Evolutionary conservation across 192 early-diverging fungal species (phyloP).

Genomic region (Coemansia erecta): DNA sequence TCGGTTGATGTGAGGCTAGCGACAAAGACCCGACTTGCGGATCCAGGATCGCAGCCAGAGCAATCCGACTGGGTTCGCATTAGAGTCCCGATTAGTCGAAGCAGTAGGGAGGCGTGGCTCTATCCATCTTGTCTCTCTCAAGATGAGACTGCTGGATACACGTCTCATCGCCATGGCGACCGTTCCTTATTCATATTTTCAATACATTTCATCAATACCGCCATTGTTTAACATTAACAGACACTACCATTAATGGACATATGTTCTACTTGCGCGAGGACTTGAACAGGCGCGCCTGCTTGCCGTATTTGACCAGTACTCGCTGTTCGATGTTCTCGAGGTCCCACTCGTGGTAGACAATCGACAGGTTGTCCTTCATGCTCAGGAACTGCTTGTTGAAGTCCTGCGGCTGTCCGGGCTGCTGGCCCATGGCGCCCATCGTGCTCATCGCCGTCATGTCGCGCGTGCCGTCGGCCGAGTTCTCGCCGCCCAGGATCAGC

Average conservation of each 20-base stretch:
- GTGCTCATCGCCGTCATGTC: constrained; percentile 92
- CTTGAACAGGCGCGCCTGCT: constrained; percentile 43
- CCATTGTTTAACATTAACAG: no score
- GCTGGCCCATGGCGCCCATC: constrained; percentile 73
- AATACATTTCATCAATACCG: no score
- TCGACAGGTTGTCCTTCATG: constrained; percentile 83
- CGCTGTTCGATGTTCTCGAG: constrained; percentile 77
- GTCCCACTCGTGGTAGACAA: constrained; percentile 79
- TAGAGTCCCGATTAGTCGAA: constrained; percentile 26
- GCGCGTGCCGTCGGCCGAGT: constrained; percentile 78
- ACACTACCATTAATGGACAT: no score
- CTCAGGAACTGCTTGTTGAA: constrained; percentile 82
- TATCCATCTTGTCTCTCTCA: no score
- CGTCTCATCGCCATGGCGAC: no score
- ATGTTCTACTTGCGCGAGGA: constrained; percentile 33
- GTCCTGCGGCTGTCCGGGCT: constrained; percentile 79
- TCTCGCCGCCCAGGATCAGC: constrained; percentile 87
- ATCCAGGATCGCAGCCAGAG: neutral
- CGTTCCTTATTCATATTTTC: no score
- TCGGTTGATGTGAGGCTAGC: constrained; percentile 9
- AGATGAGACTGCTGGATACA: no score
- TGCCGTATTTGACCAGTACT: constrained; percentile 75
- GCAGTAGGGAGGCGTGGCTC: constrained; percentile 9
- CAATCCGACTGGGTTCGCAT: constrained; percentile 24
- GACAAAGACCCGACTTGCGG: constrained; percentile 12